These are phyloP conservation scores for Tetrahymena thermophila DNA, from an alignment of 73 alveolate genomes.

Conservation along the genomic window DNA sequence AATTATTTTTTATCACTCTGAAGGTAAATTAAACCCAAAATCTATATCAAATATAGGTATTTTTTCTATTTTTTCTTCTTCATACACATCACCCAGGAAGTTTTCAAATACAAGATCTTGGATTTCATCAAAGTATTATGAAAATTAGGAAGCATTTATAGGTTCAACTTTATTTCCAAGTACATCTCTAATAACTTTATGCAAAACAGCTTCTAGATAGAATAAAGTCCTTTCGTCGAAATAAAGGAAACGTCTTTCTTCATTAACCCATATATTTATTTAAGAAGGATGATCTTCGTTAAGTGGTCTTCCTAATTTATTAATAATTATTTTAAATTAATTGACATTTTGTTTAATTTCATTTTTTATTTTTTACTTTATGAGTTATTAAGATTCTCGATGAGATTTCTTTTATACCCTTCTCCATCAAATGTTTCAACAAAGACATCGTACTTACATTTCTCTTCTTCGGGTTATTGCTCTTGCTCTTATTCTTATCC, in stretches of 20 bases:
- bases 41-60: neutral
- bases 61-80: neutral
- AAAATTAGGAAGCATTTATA: neutral
- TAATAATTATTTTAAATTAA: neutral
- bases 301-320: neutral
- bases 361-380: neutral
- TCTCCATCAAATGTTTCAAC: neutral
- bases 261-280: neutral
- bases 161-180: neutral
- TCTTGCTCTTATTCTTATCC: neutral
- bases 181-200: neutral
- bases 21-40: neutral
- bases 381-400: neutral
- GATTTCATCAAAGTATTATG: neutral
- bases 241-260: neutral
- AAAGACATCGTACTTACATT: neutral
- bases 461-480: neutral
- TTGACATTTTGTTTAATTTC: neutral
- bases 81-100: neutral
- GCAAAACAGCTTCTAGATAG: neutral
- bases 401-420: neutral
- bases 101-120: neutral
- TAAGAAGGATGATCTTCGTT: neutral
- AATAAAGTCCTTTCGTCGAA: neutral
- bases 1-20: neutral